A percentile compares a stretch with the other conserved stretches of the same genome.
Evolutionary conservation across 176 grass and related monocot genomes (phyloP).

Genomic region (Musa acuminata): DNA sequence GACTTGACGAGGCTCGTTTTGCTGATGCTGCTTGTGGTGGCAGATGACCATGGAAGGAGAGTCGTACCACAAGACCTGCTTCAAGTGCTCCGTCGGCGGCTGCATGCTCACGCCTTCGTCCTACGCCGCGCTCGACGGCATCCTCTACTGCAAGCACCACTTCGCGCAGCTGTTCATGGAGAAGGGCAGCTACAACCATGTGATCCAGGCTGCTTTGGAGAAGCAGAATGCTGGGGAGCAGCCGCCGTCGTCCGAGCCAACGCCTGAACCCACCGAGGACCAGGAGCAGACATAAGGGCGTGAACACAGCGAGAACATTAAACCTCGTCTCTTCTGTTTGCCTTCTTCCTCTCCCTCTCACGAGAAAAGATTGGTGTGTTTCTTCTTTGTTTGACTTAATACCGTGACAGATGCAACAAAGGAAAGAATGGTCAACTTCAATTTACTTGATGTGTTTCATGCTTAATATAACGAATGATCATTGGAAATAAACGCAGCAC

Average conservation of each 20-base stretch:
- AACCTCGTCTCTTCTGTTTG: too few relatives aligned
- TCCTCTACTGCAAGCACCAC: constrained; percentile 93
- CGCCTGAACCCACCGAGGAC: too few relatives aligned
- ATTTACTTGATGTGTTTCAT: too few relatives aligned
- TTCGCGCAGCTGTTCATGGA: constrained; percentile 87
- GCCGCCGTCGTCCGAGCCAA: too few relatives aligned
- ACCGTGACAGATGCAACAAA: too few relatives aligned
- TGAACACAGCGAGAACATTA: background rate
- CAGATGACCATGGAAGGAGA: constrained; percentile 79
- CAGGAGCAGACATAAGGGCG: background rate
- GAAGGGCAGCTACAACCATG: constrained; percentile 91
- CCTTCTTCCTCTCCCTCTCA: too few relatives aligned
- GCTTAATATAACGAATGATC: too few relatives aligned
- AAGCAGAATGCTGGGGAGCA: constrained; percentile 47
- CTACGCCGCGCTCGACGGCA: constrained; percentile 81
- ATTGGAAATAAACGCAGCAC: too few relatives aligned
- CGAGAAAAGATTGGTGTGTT: too few relatives aligned
- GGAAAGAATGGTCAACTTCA: too few relatives aligned
- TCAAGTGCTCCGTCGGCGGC: constrained; percentile 74
- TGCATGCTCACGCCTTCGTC: constrained; percentile 75
- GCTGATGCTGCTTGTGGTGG: background rate
- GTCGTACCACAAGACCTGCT: constrained; percentile 89
- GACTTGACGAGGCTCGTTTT: background rate
- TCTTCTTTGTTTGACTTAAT: too few relatives aligned
- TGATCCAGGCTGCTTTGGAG: constrained; percentile 34